Evolutionary conservation across 2,329 filamentous ascomycete genomes (phyloP), one percentile per base, ranked within the genome.

Genomic region (Waltergamsia citrina): DNA sequence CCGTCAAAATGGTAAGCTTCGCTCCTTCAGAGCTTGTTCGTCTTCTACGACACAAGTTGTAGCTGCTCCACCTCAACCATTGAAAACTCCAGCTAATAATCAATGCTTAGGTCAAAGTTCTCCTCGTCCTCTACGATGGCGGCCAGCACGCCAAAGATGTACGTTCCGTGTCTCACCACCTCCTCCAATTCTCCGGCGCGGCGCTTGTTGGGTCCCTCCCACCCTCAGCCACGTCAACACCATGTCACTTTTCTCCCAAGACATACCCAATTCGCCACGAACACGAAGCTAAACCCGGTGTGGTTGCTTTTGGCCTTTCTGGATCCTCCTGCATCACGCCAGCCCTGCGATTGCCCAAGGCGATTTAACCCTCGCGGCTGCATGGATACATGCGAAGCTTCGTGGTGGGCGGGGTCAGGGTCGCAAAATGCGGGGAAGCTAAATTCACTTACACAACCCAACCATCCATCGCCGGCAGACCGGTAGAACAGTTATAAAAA

Each of bases 111-210:
- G 88, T 88, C 69, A 95, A 95, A 71, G 85, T 95, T 66, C 81
- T 95, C 58, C 72, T 88, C 56, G 85, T 94, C 51, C 76, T 94
- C 50, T 95, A 95, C 72, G 88, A 95, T 65, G 88, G 87, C 60
- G 74, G 78, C 58, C 69, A 86, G 68, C 86, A 94, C 70, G 87
- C 88, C 67, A 68, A 83, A 64, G 74, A 95, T 56, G 86, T 93
- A 59, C 60, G 67, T 57, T 26, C 25, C 18, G 10, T 32, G 14
- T 18, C 7, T 17, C 24, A 2, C n/a, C 10, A 15, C 18, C 17
- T 54, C 17, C 32, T 28, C 23, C 25, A 27, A 17, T 21, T 24
- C 10, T 22, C 19, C 30, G n/a, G 23, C 23, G n/a, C n/a, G n/a
- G n/a, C n/a, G n/a, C 23, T 25, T n/a, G 23, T 25, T 25, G 23